phyloP scores from a whole-genome alignment of 495 filamentous ascomycete genomes.

The Tetracladium setigerum region DNA sequence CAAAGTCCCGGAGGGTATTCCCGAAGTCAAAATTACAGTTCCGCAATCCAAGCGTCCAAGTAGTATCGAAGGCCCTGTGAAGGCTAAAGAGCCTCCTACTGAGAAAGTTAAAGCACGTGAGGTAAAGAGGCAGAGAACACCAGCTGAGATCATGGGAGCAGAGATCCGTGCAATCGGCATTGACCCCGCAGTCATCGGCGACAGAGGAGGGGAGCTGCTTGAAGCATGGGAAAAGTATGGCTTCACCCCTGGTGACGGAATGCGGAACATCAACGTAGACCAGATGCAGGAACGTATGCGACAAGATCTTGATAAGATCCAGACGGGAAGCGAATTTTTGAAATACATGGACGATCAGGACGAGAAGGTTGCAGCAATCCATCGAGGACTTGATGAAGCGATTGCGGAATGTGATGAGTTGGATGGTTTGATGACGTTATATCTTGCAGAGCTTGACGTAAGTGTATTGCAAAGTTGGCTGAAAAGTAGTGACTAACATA shows the following conservation, averaged over 20 bases:
- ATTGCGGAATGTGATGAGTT: conserved; percentile 93
- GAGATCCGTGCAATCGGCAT: conserved; percentile 73
- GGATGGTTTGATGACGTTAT: conserved; percentile 85
- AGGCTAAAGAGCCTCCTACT: conserved; percentile 28
- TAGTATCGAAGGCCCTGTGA: conserved; percentile 27
- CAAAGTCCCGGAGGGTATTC: conserved; percentile 29
- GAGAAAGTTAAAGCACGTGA: conserved; percentile 21
- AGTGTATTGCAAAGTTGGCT: conserved; percentile 26
- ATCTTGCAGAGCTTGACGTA: conserved; percentile 89
- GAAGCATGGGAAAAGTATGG: conserved; percentile 79
- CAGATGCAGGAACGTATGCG: conserved; percentile 76
- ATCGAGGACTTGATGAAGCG: conserved; percentile 74
- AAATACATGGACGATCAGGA: conserved; percentile 83
- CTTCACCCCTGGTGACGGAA: conserved; percentile 66
- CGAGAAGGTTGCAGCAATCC: conserved; percentile 75
- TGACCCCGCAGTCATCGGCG: conserved; percentile 60
- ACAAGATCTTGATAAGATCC: conserved; percentile 79
- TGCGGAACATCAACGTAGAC: conserved; percentile 66
- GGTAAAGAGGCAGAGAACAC: conserved; percentile 45
- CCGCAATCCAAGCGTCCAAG: conserved; percentile 27
- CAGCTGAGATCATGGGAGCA: conserved; percentile 67
- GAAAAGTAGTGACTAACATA: conserved; percentile 27
- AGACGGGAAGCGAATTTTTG: conserved; percentile 82
- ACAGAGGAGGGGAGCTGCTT: conserved; percentile 58
- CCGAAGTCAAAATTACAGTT: conserved; percentile 42